Base-by-base conservation (phyloP, 352 stramenopile species). In the Pythium aquatile region DNA sequence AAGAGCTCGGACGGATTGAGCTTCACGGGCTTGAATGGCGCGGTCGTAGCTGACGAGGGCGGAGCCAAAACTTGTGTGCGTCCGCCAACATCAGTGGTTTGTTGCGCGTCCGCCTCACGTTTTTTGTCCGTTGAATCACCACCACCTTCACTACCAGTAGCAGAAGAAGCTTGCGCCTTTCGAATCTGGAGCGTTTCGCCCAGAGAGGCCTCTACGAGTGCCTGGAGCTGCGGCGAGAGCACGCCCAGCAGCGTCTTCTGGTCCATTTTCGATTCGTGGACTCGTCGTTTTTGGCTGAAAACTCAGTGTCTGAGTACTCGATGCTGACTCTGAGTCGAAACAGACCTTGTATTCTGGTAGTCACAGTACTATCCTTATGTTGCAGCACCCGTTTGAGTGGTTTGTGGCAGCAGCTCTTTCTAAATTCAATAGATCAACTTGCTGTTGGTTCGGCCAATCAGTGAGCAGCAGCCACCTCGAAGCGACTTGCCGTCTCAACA, bases 1-100 rank as follows among this genome's bases (percentile, higher is more conserved):
- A 89, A 91, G 1, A 88, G 65, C 35, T 89, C 82, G 0, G 79
- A 81, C 9, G 82, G 79, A 70, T 85, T 85, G 11, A 91, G 66
- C 61, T 68, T 70, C 8, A 63, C 40, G 7, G 55, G 46, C 3
- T 26, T 52, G 32, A 57, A 57, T 14, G n/a, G 17, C 4, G 42
- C 14, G 8, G 42, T 16, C 1, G 16, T 24, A 20, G 20, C 20
- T 24, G 20, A 24, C 1, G 20, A 24, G 1, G 44, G 3, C 2
- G 49, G 14, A 8, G 44, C 17, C 24, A 29, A 17, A 24, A n/a
- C 44, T 9, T 11, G n/a, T 2, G 48, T 28, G 20, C 2, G 26
- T 47, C 16, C 30, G 39, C 30, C 42, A n/a, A 13, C 39, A 47
- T 5, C 39, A 47, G 13, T 8, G 1, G 4, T 5, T 7, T 4